Percentiles rank a stretch among this genome's conserved stretches.
Conservation (phyloP, 345 rosid species). For the Pistacia atlantica region DNA sequence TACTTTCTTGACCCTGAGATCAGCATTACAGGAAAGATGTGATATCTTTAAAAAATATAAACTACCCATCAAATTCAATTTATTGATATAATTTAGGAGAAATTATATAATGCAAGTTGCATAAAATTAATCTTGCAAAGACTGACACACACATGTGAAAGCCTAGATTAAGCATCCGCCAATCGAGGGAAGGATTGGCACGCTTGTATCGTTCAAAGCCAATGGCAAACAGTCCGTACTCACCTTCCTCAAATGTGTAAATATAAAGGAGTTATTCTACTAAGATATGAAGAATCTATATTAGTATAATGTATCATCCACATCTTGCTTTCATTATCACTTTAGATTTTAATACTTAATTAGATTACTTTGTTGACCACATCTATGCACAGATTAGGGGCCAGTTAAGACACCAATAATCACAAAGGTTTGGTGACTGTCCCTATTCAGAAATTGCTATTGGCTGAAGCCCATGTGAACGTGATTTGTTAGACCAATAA, state of each 20-base stretch:
- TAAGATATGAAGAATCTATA: slow-evolving; percentile 5
- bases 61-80: background rate
- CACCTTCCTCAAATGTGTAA: background rate
- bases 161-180: slow-evolving; percentile 23
- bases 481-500: slow-evolving; percentile 27
- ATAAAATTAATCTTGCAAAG: background rate
- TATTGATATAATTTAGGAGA: background rate
- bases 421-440: slow-evolving; percentile 17
- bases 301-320: background rate
- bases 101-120: background rate
- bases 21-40: background rate
- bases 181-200: slow-evolving; percentile 27
- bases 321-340: background rate
- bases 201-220: slow-evolving; percentile 20
- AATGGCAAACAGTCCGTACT: slow-evolving; percentile 16
- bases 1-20: background rate
- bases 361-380: background rate
- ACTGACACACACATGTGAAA: slow-evolving; percentile 25
- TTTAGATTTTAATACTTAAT: slow-evolving; percentile 1
- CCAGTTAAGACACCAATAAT: slow-evolving; percentile 18
- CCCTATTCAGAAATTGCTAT: slow-evolving; percentile 7
- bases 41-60: background rate
- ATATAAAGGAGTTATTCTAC: slow-evolving; percentile 11
- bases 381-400: background rate
- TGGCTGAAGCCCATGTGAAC: slow-evolving; percentile 34